Evolutionary conservation across 345 rosid species (phyloP).

Genomic region (Sapria himalayana): DNA sequence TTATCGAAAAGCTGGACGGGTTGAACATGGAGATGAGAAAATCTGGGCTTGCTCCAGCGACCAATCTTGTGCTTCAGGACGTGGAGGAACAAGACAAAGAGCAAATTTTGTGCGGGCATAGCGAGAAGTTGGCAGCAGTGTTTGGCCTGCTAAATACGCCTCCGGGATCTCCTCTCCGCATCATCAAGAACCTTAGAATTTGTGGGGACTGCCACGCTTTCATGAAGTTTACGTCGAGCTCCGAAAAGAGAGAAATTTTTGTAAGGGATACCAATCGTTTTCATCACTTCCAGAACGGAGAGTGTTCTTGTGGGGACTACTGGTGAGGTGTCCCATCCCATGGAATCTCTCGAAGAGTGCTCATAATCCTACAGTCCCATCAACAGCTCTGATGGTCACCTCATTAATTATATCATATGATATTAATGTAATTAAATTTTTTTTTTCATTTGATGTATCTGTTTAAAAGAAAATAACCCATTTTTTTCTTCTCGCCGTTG

Average conservation of each 20-base stretch:
- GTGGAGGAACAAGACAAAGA: constrained; percentile 50
- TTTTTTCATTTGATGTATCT: no score
- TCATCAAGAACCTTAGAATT: constrained; percentile 47
- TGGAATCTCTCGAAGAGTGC: no score
- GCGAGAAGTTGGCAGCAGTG: constrained; percentile 53
- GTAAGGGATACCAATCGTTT: constrained; percentile 51
- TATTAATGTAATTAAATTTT: no score
- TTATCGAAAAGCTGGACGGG: constrained; percentile 21
- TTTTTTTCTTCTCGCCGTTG: no score
- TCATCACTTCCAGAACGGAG: constrained; percentile 44
- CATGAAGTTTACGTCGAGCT: constrained; percentile 51
- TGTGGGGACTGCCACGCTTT: constrained; percentile 56
- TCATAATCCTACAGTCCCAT: no score
- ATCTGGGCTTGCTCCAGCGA: constrained; percentile 24
- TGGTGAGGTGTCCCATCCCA: no score
- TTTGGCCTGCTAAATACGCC: constrained; percentile 36
- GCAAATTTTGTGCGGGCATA: constrained; percentile 49
- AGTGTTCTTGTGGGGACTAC: constrained; percentile 59
- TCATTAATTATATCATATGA: no score
- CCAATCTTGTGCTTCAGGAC: constrained; percentile 35
- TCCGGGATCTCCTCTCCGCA: constrained; percentile 31
- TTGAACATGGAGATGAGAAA: constrained; percentile 33
- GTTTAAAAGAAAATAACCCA: no score
- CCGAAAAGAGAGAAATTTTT: constrained; percentile 31
- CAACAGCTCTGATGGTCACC: no score